A percentile compares a stretch with the other conserved stretches of the same genome.
Conservation (phyloP, 2,329 filamentous ascomycete species). For the Xylaria hypoxylon region DNA sequence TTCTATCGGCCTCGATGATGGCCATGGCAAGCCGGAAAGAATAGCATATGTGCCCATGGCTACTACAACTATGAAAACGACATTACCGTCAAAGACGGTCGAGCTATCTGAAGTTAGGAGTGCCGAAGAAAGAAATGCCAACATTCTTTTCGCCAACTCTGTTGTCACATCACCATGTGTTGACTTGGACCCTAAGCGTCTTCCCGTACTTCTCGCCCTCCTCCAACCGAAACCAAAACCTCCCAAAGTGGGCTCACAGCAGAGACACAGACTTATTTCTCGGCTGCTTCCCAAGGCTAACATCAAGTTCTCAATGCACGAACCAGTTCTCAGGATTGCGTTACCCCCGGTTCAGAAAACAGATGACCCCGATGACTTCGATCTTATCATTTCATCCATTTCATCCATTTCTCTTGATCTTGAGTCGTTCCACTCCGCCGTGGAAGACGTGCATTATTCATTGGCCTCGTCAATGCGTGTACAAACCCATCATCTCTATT, state of each 20-base stretch:
- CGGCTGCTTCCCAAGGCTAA: slow-evolving; percentile 92
- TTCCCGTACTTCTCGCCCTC: slow-evolving; percentile 85
- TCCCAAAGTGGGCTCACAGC: slow-evolving; percentile 57
- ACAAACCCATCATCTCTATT: slow-evolving; percentile 90
- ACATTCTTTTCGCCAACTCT: slow-evolving; percentile 95
- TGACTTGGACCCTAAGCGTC: slow-evolving; percentile 90
- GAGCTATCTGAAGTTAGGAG: slow-evolving; percentile 79
- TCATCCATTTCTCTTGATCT: slow-evolving; percentile 93
- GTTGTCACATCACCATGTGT: slow-evolving; percentile 96
- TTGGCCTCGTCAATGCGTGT: slow-evolving; percentile 84
- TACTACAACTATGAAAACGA: slow-evolving; percentile 93
- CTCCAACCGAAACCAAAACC: slow-evolving; percentile 67
- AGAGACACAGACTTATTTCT: slow-evolving; percentile 79
- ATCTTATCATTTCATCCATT: slow-evolving; percentile 93
- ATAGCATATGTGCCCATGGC: slow-evolving; percentile 97
- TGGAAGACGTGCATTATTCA: slow-evolving; percentile 87
- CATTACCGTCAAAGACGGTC: slow-evolving; percentile 92
- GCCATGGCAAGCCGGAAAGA: slow-evolving; percentile 85
- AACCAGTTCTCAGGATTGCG: slow-evolving; percentile 91
- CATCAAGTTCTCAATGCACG: slow-evolving; percentile 96
- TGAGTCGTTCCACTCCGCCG: slow-evolving; percentile 92
- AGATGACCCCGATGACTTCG: slow-evolving; percentile 82
- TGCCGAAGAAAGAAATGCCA: slow-evolving; percentile 87
- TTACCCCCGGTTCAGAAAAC: slow-evolving; percentile 79
- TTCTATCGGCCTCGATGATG: slow-evolving; percentile 90